Evolutionary conservation across 306 rosid genomes (phyloP).

Genomic region (Trichosanthes cucumerina): DNA sequence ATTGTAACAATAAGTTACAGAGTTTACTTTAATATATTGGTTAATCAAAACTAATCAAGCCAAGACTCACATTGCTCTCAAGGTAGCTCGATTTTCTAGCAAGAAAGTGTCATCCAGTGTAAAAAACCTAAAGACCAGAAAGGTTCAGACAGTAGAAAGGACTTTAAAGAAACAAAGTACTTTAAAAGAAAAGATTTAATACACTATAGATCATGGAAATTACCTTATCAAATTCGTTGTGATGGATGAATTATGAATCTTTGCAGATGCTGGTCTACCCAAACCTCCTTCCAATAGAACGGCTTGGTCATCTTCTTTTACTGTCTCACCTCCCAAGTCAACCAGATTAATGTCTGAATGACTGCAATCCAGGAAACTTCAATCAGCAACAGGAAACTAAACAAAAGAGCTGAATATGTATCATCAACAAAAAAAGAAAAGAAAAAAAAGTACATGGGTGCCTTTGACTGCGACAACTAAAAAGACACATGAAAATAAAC

Average conservation of each 20-base stretch:
- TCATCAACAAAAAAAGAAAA: not conserved
- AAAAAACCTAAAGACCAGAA: conserved; percentile 52
- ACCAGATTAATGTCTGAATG: conserved; percentile 79
- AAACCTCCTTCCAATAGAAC: conserved; percentile 82
- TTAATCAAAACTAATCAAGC: conserved; percentile 17
- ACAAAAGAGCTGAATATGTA: not conserved
- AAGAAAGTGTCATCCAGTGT: conserved; percentile 86
- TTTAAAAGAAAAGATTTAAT: conserved; percentile 11
- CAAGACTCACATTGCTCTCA: conserved; percentile 85
- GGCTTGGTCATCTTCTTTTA: conserved; percentile 81
- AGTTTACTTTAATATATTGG: conserved; percentile 4
- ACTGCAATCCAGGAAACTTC: conserved; percentile 36
- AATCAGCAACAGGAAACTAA: conserved; percentile 1
- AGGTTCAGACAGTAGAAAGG: conserved; percentile 23
- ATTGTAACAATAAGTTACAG: conserved; percentile 2
- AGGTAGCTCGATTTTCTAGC: conserved; percentile 68
- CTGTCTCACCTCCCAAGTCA: conserved; percentile 61
- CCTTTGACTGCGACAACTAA: not conserved
- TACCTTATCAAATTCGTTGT: conserved; percentile 75
- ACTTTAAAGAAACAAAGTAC: conserved; percentile 13
- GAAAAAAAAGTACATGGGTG: not conserved
- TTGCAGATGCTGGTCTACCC: conserved; percentile 65
- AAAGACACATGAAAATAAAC: not conserved
- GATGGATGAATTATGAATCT: conserved; percentile 44
- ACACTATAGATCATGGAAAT: conserved; percentile 14